phyloP scores from a whole-genome alignment of 1,139 yeast genomes.

The Zygoascus meyerae region DNA sequence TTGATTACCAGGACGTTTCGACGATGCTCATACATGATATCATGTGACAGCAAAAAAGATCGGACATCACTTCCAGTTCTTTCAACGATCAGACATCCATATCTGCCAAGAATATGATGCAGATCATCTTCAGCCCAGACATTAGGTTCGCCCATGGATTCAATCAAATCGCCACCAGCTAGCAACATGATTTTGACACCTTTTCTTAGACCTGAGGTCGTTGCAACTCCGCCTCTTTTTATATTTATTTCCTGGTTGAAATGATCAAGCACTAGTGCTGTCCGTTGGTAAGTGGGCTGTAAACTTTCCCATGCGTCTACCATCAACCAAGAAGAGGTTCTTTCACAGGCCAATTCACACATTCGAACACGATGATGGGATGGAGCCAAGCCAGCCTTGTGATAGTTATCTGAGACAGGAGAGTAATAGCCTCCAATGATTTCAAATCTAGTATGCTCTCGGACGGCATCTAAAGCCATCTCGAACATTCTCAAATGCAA shows the following conservation, averaged over 20 bases:
- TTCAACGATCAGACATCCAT: conserved; percentile 94
- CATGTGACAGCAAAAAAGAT: conserved; percentile 84
- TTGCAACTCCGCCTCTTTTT: conserved; percentile 78
- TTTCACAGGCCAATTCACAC: conserved; percentile 97
- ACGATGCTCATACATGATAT: conserved; percentile 94
- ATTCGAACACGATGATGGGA: conserved; percentile 87
- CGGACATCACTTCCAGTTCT: conserved; percentile 96
- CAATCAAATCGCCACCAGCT: conserved; percentile 97
- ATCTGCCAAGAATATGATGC: conserved; percentile 90
- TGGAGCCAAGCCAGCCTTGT: conserved; percentile 87
- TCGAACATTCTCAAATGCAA: conserved; percentile 95
- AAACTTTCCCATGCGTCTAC: conserved; percentile 99
- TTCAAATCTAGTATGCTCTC: conserved; percentile 89
- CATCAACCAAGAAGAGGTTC: conserved; percentile 97
- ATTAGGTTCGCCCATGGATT: conserved; percentile 99
- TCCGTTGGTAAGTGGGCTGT: conserved; percentile 85
- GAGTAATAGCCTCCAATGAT: conserved; percentile 95
- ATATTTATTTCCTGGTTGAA: conserved; percentile 92
- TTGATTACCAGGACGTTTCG: conserved; percentile 90
- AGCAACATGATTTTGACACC: conserved; percentile 93
- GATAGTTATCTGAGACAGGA: conserved; percentile 94
- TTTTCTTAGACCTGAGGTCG: conserved; percentile 64
- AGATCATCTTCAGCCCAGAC: conserved; percentile 97
- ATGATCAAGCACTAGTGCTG: conserved; percentile 93
- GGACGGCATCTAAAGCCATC: conserved; percentile 93